Base-by-base conservation (phyloP, 1,284 basidiomycete genomes). In the Psilocybe mexicana region DNA sequence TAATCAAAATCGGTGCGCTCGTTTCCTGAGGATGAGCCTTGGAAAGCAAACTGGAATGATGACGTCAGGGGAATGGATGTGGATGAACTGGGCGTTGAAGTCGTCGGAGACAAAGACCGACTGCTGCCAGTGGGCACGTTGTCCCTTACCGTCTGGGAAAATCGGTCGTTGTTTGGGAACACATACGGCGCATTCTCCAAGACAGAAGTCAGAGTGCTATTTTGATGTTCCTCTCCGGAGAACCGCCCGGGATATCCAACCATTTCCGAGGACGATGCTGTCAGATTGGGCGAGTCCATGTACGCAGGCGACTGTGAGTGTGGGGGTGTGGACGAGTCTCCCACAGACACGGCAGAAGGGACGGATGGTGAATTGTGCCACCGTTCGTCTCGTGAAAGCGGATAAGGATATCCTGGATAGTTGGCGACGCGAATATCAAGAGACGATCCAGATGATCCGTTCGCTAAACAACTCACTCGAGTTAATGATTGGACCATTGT, bases 91-190 rank as follows among this genome's bases (percentile, higher is more conserved):
- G 84, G 82, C n/a, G 85, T 86, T 4, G 87, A 86, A 23, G 80
- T 76, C 18, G 80, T 79, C 36, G 87, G 87, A n/a, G 88, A 90
- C 63, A 89, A 79, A 18, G 88, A 88, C 53, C 88, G 85, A 69
- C 85, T 88, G 57, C 76, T 18, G 18, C 18, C 18, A 18, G 18
- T 76, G 23, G 86, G 77, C 68, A 66, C 46, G 51, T 63, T 65
- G 25, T 65, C 65, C n/a, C 57, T 54, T 11, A 65, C 36, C 28
- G 54, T 61, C 43, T 65, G 63, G 25, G 62, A 57, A 47, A 66
- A 70, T 26, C 68, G 63, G 30, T 67, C 69, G 12, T 60, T 60
- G 47, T 58, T 65, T 14, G 69, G 65, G 52, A 87, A 88, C 51
- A 85, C 77, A 68, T 89, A 90, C 10, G 85, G 79, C 6, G 84